A percentile compares a stretch with the other conserved stretches of the same genome.
These are phyloP conservation scores for Neurospora crassa DNA, from an alignment of 2,329 filamentous ascomycete species.

Conservation along the genomic window DNA sequence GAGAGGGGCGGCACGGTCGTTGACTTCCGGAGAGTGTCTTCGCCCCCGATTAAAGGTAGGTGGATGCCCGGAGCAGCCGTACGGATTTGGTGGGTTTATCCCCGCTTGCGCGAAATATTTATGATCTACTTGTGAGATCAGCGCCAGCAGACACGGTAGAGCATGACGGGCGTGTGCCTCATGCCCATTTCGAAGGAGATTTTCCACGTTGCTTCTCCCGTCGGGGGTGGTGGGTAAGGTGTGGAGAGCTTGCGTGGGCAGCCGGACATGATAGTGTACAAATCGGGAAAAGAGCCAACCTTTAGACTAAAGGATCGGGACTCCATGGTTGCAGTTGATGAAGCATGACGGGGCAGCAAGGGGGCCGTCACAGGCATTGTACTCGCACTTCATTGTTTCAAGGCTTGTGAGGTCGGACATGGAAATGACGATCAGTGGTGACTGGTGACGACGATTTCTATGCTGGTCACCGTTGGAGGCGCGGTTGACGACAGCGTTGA, in stretches of 20 bases:
- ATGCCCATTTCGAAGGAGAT: neutral
- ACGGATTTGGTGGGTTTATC: neutral
- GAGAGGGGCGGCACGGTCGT: neutral
- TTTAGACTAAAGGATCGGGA: neutral
- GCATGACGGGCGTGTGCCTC: neutral
- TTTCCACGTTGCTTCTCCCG: neutral
- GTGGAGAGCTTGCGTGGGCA: neutral
- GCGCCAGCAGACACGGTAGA: neutral
- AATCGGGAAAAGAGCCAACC: neutral
- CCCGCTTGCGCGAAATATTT: neutral
- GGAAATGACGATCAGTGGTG: neutral
- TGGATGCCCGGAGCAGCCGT: neutral
- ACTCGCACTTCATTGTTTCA: neutral
- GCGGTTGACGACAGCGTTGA: neutral
- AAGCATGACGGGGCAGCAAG: neutral
- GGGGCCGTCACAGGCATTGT: neutral
- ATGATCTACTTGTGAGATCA: neutral
- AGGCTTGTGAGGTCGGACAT: neutral
- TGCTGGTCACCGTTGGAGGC: neutral
- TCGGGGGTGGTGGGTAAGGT: neutral
- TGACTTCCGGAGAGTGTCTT: neutral
- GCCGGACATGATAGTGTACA: neutral
- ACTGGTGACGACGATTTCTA: neutral
- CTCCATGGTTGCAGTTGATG: neutral
- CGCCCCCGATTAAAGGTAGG: neutral